Evolutionary conservation across 2,329 filamentous ascomycete species (phyloP), one percentile per base, ranked within the genome.

Genomic region (Microcyclospora tardicrescens): DNA sequence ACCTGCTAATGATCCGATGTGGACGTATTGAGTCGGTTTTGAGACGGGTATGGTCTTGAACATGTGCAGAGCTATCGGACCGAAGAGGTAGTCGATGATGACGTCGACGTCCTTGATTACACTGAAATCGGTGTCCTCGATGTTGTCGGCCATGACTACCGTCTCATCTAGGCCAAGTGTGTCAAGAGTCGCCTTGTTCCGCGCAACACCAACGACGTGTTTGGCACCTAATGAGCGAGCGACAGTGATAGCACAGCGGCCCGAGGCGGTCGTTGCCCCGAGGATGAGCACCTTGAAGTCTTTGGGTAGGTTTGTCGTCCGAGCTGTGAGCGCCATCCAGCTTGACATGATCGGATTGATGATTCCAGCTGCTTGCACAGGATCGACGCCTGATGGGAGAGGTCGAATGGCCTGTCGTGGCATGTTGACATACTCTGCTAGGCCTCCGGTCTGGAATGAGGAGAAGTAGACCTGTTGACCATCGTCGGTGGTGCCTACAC

Each of bases 51-150:
- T 49, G 3, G 60, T 61, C 5, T 53, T 47, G 6, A 75, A 56
- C 9, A 69, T 52, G 5, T 63, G 61, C 10, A 60, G 46, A 0
- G 64, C 54, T 12, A 65, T 59, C 0, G 61, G 57, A 0, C 72
- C 73, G 53, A 71, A 75, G 6, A 77, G 56, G 48, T 75, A 77
- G 48, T 77, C 72, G 1, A 77, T 56, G 3, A 77, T 62, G 2
- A 76, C 61, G 43, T 77, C 71, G 27, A 66, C 65, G 28, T 66
- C 62, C 2, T 60, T 64, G 0, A 67, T 57, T 8, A 54, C 52
- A 2, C 61, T 61, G 43, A 69, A 72, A 44, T 75, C 71, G 0
- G 63, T 66, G 29, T 68, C 58, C 2, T 52, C 47, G 1, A 61
- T 46, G 2, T 59, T 44, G 2, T 54, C 49, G 13, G 57, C 53